Conservation (phyloP, 108 stramenopile species). For the Parietichytrium sp. region DNA sequence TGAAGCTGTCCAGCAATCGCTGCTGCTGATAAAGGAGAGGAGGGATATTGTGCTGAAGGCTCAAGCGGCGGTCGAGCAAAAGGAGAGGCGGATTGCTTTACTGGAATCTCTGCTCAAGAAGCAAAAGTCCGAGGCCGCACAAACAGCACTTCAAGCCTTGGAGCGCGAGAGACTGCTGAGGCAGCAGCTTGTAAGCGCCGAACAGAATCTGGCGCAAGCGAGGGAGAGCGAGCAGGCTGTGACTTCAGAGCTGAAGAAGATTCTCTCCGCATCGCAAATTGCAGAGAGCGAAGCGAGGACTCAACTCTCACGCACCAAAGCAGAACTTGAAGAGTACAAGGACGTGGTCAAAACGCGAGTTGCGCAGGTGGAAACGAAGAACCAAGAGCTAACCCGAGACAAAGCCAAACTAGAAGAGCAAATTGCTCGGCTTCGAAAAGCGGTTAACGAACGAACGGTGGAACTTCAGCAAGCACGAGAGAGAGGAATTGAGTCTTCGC, state of each 20-base stretch:
- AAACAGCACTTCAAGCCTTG: conserved; percentile 1
- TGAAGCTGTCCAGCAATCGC: conserved; percentile 1
- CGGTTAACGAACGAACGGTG: not conserved
- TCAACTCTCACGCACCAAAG: not conserved
- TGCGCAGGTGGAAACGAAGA: not conserved
- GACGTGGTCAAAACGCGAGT: not conserved
- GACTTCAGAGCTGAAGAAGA: not conserved
- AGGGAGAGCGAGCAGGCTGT: not conserved
- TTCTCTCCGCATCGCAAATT: not conserved
- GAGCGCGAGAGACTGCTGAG: conserved; percentile 32
- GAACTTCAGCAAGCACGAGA: not conserved
- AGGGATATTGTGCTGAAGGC: not conserved
- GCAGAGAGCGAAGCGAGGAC: not conserved
- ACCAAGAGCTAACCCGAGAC: not conserved
- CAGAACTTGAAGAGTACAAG: not conserved
- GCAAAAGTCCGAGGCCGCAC: not conserved
- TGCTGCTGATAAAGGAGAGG: not conserved
- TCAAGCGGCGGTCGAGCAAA: not conserved
- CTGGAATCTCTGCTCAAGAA: not conserved
- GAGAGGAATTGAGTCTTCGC: not conserved
- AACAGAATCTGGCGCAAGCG: not conserved
- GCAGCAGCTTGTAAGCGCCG: not conserved
- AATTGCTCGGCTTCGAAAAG: not conserved
- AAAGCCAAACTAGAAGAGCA: conserved; percentile 22
- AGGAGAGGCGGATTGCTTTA: not conserved